Evolutionary conservation across 768 basidiomycete species (phyloP), one percentile per base, ranked within the genome.

Genomic region (Dictyophora rubrovolvata): DNA sequence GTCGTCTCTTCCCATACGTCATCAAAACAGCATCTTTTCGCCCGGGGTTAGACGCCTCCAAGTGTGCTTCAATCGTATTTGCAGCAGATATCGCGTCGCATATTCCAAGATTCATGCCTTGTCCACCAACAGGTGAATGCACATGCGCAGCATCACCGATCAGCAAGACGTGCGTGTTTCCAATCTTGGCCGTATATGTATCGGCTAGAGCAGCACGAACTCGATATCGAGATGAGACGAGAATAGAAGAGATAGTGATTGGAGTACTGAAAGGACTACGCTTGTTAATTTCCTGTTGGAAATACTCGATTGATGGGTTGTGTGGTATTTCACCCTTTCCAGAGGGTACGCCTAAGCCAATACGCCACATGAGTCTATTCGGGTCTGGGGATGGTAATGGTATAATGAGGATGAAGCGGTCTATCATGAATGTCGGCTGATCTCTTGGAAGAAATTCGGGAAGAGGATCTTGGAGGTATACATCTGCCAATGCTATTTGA

Each of bases 41-140:
- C 12, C 58, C 60, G 46, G 65, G 57, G 2, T 60, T 11, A 33
- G 62, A 63, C 33, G 57, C 12, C 23, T 47, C 62, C 1, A 74
- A 55, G 64, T 77, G 76, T 17, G 70, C 66, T 17, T 67, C 64
- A 36, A 82, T 65, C 5, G 65, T 72, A n/a, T 73, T 71, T 5
- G 74, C 79, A 1, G 81, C 72, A 54, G 71, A 69, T 18, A 80
- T 65, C 8, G 76, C 79, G 60, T 82, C 81, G 14, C 79, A 73
- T 17, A 82, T 67, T 5, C 80, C 78, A 17, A 82, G 73, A 61
- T 81, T 80, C 80, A 82, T 21, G 50, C 68, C 69, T 62, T 71
- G 71, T 2, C 65, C 70, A 17, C 71, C 72, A 3, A 69, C 66
- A 2, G 66, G 70, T 52, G 70, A 71, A 48, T 72, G 71, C 21